Evolutionary conservation across 768 basidiomycete genomes (phyloP).

Genomic region (Tylopilus subfusipes): DNA sequence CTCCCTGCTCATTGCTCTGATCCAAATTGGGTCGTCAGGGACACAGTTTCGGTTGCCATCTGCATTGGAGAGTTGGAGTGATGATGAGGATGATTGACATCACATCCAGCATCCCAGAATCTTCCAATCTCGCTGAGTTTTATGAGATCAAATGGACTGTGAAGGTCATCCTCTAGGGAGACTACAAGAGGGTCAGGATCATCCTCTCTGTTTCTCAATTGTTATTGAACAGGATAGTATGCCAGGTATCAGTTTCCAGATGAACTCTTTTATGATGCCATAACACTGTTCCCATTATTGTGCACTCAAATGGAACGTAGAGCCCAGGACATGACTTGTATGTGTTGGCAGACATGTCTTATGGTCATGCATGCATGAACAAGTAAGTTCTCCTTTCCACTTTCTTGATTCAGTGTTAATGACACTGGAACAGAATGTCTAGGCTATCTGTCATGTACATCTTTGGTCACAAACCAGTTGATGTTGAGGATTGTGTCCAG

Average conservation of each 20-base stretch:
- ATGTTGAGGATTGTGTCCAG: constrained; percentile 48
- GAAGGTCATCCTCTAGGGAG: constrained; percentile 54
- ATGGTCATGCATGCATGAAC: constrained; percentile 95
- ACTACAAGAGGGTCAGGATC: constrained; percentile 64
- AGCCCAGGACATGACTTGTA: constrained; percentile 60
- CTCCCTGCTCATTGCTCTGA: too few species aligned
- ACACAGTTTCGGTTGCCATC: too few species aligned
- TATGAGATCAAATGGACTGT: constrained; percentile 76
- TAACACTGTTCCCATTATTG: constrained; percentile 87
- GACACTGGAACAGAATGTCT: constrained; percentile 57
- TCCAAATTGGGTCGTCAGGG: too few species aligned
- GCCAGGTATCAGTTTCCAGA: constrained; percentile 91
- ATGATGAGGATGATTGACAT: too few species aligned
- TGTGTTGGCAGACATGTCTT: constrained; percentile 96
- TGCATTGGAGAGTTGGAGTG: too few species aligned
- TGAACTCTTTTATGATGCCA: constrained; percentile 79
- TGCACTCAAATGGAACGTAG: constrained; percentile 51
- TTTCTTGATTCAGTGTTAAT: not conserved
- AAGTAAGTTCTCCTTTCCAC: constrained; percentile 50
- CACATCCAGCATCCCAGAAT: constrained; percentile 30
- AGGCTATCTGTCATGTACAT: constrained; percentile 88
- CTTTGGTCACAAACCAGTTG: constrained; percentile 72
- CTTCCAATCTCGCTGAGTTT: constrained; percentile 52
- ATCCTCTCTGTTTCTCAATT: not conserved
- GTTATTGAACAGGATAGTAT: not conserved